These are phyloP conservation scores for Fusarium kyushuense DNA, from an alignment of 2,329 filamentous ascomycete genomes.

Conservation along the genomic window DNA sequence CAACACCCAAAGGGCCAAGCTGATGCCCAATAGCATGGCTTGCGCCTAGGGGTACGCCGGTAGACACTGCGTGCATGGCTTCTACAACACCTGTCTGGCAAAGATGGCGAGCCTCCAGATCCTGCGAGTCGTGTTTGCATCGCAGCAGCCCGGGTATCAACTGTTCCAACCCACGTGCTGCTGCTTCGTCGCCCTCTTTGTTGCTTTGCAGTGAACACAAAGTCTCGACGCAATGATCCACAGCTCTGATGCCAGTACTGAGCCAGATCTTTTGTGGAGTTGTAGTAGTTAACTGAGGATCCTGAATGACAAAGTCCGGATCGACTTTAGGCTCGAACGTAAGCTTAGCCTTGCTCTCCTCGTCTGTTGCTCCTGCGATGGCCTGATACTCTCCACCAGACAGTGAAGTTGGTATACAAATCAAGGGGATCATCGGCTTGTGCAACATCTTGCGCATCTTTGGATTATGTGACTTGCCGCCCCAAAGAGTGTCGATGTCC, in stretches of 20 bases:
- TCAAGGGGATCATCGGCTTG: constrained; percentile 9
- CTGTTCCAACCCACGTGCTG: neutral
- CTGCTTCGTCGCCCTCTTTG: neutral
- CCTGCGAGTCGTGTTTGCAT: constrained; percentile 1
- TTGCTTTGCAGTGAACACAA: constrained; percentile 19
- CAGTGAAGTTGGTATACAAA: constrained; percentile 18
- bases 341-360: constrained; percentile 12
- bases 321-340: constrained; percentile 7
- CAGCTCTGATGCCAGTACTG: neutral
- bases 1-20: constrained; percentile 12
- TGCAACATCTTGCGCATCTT: neutral
- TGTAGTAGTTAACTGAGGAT: constrained; percentile 8
- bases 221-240: constrained; percentile 17
- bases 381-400: constrained; percentile 22
- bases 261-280: constrained; percentile 14
- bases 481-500: constrained; percentile 12
- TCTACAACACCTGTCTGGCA: constrained; percentile 9
- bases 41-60: constrained; percentile 13
- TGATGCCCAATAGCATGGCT: constrained; percentile 29
- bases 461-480: constrained; percentile 9
- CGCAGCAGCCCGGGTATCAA: constrained; percentile 3
- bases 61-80: constrained; percentile 20
- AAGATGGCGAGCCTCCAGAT: constrained; percentile 14
- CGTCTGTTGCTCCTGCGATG: constrained; percentile 12
- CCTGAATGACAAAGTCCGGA: constrained; percentile 7